phyloP scores from a whole-genome alignment of 1,284 basidiomycete genomes.

The Boletus nobilissimus region DNA sequence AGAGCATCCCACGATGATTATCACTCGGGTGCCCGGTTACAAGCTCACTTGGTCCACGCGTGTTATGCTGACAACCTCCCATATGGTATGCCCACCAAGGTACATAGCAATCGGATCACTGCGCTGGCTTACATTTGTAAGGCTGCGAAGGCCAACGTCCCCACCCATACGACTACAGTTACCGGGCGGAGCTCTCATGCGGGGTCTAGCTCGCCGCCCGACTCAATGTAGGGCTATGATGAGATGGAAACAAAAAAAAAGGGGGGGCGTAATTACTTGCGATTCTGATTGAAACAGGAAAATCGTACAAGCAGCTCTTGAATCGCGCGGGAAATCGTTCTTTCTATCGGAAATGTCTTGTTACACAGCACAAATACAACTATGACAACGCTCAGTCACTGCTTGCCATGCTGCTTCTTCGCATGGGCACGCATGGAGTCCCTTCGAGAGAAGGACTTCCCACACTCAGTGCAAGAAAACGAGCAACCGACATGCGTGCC shows the following conservation, averaged over 20 bases:
- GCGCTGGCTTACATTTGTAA: no score
- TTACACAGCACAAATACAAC: background rate
- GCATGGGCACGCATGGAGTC: slow-evolving; percentile 22
- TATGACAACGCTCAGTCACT: background rate
- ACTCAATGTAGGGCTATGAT: background rate
- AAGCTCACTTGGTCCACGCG: no score
- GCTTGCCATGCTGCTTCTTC: slow-evolving; percentile 1
- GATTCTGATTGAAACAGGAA: background rate
- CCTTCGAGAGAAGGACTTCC: slow-evolving; percentile 20
- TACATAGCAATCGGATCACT: no score
- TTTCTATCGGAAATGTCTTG: background rate
- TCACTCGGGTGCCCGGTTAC: no score
- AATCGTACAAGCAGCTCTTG: background rate
- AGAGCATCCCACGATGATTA: no score
- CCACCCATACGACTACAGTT: no score
- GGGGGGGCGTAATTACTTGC: background rate
- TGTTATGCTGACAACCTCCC: no score
- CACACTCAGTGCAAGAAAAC: slow-evolving; percentile 10
- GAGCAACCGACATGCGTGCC: background rate
- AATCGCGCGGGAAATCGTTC: background rate
- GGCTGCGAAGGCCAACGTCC: no score
- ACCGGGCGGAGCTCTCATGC: no score
- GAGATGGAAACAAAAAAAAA: background rate
- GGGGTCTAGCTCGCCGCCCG: background rate
- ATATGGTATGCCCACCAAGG: no score